Evolutionary conservation across 495 filamentous ascomycete genomes (phyloP), one percentile per base, ranked within the genome.

Genomic region (Aspergillus leporis): DNA sequence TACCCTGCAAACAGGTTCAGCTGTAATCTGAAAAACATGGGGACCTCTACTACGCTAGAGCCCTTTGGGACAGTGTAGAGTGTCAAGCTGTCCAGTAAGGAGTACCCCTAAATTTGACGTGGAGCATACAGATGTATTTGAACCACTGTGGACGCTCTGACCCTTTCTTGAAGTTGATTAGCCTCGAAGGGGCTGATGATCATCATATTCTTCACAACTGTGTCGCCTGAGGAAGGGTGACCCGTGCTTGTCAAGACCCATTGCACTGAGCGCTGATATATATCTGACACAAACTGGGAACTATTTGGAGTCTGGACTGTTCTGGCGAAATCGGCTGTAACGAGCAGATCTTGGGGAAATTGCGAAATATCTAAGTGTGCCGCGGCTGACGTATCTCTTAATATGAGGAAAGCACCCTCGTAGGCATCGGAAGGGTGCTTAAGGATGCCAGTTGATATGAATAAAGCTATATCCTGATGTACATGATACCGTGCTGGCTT

Each of bases 111-210:
- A 38, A 38, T 38, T 38, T 5, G 34, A 38, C 34, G 34, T 13
- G 34, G 34, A 38, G 34, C 34, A 13, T 38, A 38, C 4, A 86
- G 25, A 53, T 87, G 83, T 28, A 90, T 61, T 0, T 60, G 67
- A 9, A 82, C 81, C 0, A 5, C 12, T 0, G 48, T 59, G 3
- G 68, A 74, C 28, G 54, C 19, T 6, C 50, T 49, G 23, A 86
- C 78, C 4, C 8, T 51, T 0, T 71, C 66, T n/a, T 82, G 66
- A 6, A 89, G 66, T 21, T 65, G 9, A 28, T 87, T 73, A 9
- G 84, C 87, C 63, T 91, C 87, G 53, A 66, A 84, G 10, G 84
- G 82, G 67, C 86, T 89, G 57, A 90, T 74, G 21, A 89, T 68
- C 16, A 88, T 67, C 60, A 84, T 72, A 25, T 60, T 50, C 4